Conservation (phyloP, 441 rosid genomes). For the Jatropha podagrica region DNA sequence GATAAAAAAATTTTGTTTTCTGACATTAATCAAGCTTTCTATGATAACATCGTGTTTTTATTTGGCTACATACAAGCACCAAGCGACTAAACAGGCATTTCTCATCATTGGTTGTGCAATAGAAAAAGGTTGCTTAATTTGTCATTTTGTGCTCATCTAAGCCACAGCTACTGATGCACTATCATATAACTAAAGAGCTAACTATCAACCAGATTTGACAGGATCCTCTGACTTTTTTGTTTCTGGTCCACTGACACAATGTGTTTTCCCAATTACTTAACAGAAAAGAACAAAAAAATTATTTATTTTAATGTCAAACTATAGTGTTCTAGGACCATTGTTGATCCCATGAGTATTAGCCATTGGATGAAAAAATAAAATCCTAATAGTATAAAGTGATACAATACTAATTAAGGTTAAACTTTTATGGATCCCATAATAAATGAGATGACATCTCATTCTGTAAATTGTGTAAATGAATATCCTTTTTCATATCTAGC, state of each 20-base stretch:
- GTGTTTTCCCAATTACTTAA: not conserved
- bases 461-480: too few relatives aligned
- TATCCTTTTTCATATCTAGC: too few relatives aligned
- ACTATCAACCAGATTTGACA: not conserved
- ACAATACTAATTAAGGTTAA: too few relatives aligned
- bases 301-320: too few relatives aligned
- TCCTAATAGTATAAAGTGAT: too few relatives aligned
- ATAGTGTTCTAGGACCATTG: too few relatives aligned
- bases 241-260: not conserved
- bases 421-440: too few relatives aligned
- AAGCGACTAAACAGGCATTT: not conserved
- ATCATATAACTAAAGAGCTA: not conserved
- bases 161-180: not conserved
- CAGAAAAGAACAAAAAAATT: not conserved
- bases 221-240: not conserved
- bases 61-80: not conserved
- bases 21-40: not conserved
- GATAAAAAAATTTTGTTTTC: not conserved
- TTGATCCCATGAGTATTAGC: too few relatives aligned
- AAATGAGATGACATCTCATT: too few relatives aligned
- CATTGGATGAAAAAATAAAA: too few relatives aligned
- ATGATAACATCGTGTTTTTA: not conserved
- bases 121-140: not conserved
- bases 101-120: not conserved
- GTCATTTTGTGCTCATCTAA: conserved; percentile 1